Base-by-base conservation (phyloP, 1,284 basidiomycete genomes). In the Cystobasidium slooffiae region DNA sequence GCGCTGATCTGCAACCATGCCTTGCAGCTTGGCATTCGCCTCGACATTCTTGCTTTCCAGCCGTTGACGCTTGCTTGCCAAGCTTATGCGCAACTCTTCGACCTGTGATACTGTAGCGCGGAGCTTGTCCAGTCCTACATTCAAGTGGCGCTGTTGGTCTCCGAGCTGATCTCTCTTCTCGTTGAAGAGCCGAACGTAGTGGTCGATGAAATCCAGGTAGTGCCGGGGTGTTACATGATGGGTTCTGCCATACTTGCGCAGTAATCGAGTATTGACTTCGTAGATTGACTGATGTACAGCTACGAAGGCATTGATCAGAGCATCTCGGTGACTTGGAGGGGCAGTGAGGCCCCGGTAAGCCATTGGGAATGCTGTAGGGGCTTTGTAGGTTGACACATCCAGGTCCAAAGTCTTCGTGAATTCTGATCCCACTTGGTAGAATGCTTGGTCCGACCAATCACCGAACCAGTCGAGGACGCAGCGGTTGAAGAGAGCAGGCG, bases 161-260 rank as follows among this genome's bases (percentile, higher is more conserved):
- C 99, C 97, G 37, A 99, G 87, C 81, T 97, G 94, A 78, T 97
- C 95, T n/a, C 94, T 91, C 84, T 99, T 99, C 84, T 99, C 95
- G 73, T 90, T 93, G 80, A 95, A 94, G 43, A 99, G 87, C n/a
- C 90, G 88, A 47, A 98, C 95, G 80, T 97, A 99, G 80, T 99
- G 95, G 78, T 97, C 93, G 84, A 99, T 96, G 81, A 99, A 97
- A 82, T 99, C 97, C 74, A 99, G 88, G 82, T 98, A 98, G 83
- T 98, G 96, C 22, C 97, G 89, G 0, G 97, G 97, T 0, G 97
- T 99, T n/a, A 96, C 92, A 81, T 97, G 93, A 82, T 96, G 96
- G 82, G 93, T 92, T 61, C 93, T 90, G 41, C 94, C 95, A 84
- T 96, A 93, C 70, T 94, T 87, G 55, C 93, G 90, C 78, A 92